A percentile compares a stretch with the other conserved stretches of the same genome.
Conservation (phyloP, 2,329 filamentous ascomycete species). For the Chaetomiaceae sp. region DNA sequence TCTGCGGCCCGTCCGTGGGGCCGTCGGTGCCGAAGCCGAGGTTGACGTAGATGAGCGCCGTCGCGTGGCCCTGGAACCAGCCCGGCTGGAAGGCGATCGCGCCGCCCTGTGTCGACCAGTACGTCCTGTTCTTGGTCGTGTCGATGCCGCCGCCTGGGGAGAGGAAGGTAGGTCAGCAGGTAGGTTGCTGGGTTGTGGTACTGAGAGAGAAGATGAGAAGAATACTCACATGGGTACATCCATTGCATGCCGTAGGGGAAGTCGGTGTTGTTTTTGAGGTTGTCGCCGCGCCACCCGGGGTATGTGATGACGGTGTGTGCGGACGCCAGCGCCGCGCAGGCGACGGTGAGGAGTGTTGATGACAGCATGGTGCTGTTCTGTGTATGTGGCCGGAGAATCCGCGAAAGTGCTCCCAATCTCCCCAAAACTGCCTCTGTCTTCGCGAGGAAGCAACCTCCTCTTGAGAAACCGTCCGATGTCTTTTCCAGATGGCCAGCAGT, state of each 20-base stretch:
- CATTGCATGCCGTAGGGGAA: slow-evolving; percentile 92
- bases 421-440: background rate
- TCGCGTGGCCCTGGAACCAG: slow-evolving; percentile 86
- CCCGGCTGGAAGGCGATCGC: slow-evolving; percentile 88
- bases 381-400: background rate
- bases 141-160: slow-evolving; percentile 72
- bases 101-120: slow-evolving; percentile 83
- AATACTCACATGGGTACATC: slow-evolving; percentile 80
- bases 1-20: slow-evolving; percentile 60
- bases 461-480: too few relatives aligned
- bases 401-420: background rate
- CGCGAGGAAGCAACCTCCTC: background rate
- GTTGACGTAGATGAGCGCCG: slow-evolving; percentile 84
- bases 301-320: slow-evolving; percentile 83
- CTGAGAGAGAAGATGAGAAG: background rate
- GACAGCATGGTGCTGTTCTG: slow-evolving; percentile 37
- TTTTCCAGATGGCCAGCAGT: too few relatives aligned
- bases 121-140: slow-evolving; percentile 74
- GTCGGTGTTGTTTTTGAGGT: slow-evolving; percentile 68
- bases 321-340: slow-evolving; percentile 44
- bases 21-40: slow-evolving; percentile 71
- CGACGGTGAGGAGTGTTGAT: slow-evolving; percentile 39
- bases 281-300: slow-evolving; percentile 82
- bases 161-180: background rate
- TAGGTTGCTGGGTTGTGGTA: too few relatives aligned